phyloP scores from a whole-genome alignment of 768 basidiomycete genomes.

The Podaxis sp. region DNA sequence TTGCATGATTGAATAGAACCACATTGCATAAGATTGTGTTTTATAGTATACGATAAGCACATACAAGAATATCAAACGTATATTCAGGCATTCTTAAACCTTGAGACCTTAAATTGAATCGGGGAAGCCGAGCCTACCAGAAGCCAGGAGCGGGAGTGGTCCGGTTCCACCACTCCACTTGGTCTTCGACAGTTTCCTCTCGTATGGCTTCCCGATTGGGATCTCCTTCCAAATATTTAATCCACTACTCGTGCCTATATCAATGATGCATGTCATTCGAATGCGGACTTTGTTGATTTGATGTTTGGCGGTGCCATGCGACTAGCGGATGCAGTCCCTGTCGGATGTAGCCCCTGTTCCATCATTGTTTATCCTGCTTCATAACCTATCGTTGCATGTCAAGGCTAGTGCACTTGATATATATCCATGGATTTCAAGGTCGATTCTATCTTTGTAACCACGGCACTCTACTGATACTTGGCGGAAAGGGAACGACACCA shows the following conservation, averaged over 20 bases:
- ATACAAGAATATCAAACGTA: no score
- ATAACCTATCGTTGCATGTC: slow-evolving; percentile 6
- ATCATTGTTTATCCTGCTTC: background rate
- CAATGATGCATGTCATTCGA: no score
- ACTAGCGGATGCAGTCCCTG: no score
- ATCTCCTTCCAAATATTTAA: background rate
- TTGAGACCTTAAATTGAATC: no score
- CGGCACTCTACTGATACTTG: slow-evolving; percentile 1
- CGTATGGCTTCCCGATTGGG: background rate
- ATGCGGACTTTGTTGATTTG: background rate
- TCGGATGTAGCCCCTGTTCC: background rate
- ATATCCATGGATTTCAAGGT: slow-evolving; percentile 63
- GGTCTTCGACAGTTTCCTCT: no score
- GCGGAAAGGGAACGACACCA: slow-evolving; percentile 50
- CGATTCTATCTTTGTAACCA: slow-evolving; percentile 1
- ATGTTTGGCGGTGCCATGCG: background rate
- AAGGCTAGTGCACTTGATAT: slow-evolving; percentile 48
- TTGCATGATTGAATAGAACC: background rate
- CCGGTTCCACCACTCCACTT: no score
- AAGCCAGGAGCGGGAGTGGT: no score
- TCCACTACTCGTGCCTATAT: background rate
- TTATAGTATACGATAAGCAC: no score
- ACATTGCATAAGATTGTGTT: background rate
- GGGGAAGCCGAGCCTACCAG: no score
- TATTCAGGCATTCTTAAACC: no score